Base-by-base conservation (phyloP, 1,284 basidiomycete species). In the Rhodotorula glutinis region DNA sequence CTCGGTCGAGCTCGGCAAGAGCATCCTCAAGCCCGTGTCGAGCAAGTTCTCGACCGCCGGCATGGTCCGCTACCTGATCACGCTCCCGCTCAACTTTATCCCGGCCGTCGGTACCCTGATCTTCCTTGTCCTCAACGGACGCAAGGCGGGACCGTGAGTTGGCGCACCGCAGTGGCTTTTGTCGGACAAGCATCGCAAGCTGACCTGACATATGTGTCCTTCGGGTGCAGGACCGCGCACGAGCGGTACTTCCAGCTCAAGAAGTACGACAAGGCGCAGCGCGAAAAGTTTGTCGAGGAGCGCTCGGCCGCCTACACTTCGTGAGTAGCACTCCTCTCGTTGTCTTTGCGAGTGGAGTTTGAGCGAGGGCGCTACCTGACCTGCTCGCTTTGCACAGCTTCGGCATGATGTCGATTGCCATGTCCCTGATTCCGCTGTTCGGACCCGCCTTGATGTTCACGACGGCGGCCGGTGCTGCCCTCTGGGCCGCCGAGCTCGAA, bases 241-340 rank as follows among this genome's bases (percentile, higher is more conserved):
- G 76, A 82, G 8, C 83, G 87, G 44, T 89, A 88, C 77, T 89
- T 88, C 79, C 84, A 87, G 77, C 81, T 88, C 62, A 88, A 88
- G 77, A 82, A 82, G 4, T 78, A 77, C 60, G 76, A 78, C 73
- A 78, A 78, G 67, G 66, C 73, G 14, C 75, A 78, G 66, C 74
- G 76, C 46, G 67, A 76, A 23, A 69, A 72, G 13, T 82, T 83
- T 62, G 79, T 83, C 66, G 76, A 79, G 40, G 67, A 77, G 53
- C 80, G 83, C 53, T 79, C 83, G 27, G 80, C 83, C 5, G 79
- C 81, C 2, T 87, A 87, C 76, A 82, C 87, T 14, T 81, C 82
- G 75, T 81, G 77, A 71, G 81, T 80, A 52, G n/a, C n/a, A n/a
- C n/a, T n/a, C n/a, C n/a, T n/a, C n/a, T n/a, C n/a, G n/a, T n/a